Evolutionary conservation across 345 rosid species (phyloP).

Genomic region (Iberis pinnata): DNA sequence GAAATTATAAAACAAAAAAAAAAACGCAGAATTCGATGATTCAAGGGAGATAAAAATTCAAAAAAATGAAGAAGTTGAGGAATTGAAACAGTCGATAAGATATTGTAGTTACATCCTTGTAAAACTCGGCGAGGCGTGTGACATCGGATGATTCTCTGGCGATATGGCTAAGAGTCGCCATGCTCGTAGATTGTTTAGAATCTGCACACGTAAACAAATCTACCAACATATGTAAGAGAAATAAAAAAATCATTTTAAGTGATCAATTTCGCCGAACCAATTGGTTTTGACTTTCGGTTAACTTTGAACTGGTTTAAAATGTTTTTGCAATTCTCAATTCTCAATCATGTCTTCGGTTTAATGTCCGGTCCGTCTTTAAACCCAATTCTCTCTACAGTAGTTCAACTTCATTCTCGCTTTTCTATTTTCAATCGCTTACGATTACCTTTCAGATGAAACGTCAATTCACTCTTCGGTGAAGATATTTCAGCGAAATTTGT

Average conservation of each 20-base stretch:
- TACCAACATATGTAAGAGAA: too few relatives aligned
- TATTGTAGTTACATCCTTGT: conserved; percentile 48
- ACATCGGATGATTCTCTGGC: conserved; percentile 79
- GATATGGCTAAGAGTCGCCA: conserved; percentile 68
- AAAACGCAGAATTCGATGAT: not conserved
- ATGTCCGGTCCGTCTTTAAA: conserved; percentile 13
- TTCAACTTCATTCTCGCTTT: conserved; percentile 4
- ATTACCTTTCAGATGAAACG: conserved; percentile 28
- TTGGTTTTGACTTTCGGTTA: too few relatives aligned
- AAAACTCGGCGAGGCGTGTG: conserved; percentile 62
- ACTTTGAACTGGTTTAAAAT: too few relatives aligned
- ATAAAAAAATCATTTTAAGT: too few relatives aligned
- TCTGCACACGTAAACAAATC: not conserved
- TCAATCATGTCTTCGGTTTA: conserved; percentile 26
- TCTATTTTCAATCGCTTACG: conserved; percentile 14
- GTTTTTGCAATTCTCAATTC: too few relatives aligned
- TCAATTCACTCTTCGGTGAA: conserved; percentile 26
- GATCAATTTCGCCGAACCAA: too few relatives aligned
- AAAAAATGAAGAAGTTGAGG: too few relatives aligned
- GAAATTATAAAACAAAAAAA: not conserved
- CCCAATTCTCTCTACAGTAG: too few relatives aligned
- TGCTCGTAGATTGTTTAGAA: not conserved
- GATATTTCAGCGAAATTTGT: not conserved
- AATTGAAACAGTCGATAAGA: not conserved
- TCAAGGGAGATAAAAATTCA: not conserved